Conservation (phyloP, 2,329 filamentous ascomycete species). For the Aspergillus quadrilineatus region DNA sequence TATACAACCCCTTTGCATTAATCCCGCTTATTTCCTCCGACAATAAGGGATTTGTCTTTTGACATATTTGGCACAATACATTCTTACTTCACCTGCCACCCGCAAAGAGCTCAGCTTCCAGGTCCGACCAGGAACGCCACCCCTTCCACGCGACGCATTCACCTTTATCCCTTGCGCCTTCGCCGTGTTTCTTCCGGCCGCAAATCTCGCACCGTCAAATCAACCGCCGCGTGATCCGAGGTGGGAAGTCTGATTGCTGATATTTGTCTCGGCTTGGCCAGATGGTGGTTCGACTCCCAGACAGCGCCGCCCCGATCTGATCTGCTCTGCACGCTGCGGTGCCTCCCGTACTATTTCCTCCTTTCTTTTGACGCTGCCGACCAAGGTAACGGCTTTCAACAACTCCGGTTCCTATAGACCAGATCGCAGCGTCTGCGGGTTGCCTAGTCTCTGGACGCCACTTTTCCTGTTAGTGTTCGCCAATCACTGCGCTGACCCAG, state of each 20-base stretch:
- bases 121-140: slow-evolving; percentile 12
- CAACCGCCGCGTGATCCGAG: slow-evolving; percentile 14
- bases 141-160: slow-evolving; percentile 35
- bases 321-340: slow-evolving; percentile 26
- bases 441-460: slow-evolving; percentile 21
- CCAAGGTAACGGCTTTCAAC: slow-evolving; percentile 9
- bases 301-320: slow-evolving; percentile 27
- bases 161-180: slow-evolving; percentile 33
- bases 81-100: slow-evolving; percentile 5
- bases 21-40: background rate
- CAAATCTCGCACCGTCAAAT: slow-evolving; percentile 23
- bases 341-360: slow-evolving; percentile 19
- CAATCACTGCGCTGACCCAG: slow-evolving; percentile 9
- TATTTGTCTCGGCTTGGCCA: slow-evolving; percentile 16
- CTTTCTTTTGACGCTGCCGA: slow-evolving; percentile 4
- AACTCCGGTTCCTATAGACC: slow-evolving; percentile 17
- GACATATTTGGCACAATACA: slow-evolving; percentile 1
- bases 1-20: slow-evolving; percentile 1
- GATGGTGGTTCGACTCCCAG: slow-evolving; percentile 22
- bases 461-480: slow-evolving; percentile 12
- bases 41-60: background rate
- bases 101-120: slow-evolving; percentile 4
- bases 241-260: slow-evolving; percentile 17
- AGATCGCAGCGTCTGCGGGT: slow-evolving; percentile 21
- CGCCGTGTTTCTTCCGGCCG: slow-evolving; percentile 24